phyloP scores from a whole-genome alignment of 2,329 filamentous ascomycete species.

The Trichoderma atroviride region DNA sequence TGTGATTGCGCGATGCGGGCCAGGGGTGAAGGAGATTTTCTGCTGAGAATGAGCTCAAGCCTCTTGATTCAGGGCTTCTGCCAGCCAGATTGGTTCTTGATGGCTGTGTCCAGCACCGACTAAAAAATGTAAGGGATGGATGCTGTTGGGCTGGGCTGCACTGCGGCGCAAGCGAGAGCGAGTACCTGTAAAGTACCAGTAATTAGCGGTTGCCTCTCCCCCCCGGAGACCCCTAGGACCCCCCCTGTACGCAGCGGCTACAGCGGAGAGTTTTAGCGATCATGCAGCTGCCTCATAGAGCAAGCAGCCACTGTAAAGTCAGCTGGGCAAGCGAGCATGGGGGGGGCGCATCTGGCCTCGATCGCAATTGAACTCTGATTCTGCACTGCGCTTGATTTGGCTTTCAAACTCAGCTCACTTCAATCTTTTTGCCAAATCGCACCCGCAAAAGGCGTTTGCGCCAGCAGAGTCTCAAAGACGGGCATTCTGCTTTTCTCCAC shows the following conservation, averaged over 20 bases:
- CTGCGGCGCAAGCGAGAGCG: not conserved
- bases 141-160: not conserved
- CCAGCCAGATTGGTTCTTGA: not conserved
- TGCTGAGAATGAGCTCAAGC: not conserved
- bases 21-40: not conserved
- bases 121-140: not conserved
- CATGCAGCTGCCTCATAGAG: not conserved
- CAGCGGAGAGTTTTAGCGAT: not conserved
- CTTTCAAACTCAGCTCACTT: not conserved
- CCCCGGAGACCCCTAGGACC: not conserved
- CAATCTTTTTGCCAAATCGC: not conserved
- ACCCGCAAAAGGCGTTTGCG: not conserved
- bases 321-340: not conserved
- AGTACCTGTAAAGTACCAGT: not conserved
- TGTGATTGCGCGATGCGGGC: not conserved
- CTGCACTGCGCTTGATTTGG: not conserved
- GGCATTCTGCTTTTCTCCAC: not conserved
- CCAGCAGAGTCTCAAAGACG: no score
- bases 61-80: not conserved
- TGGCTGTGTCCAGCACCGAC: not conserved
- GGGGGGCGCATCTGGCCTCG: not conserved
- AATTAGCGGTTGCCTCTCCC: not conserved
- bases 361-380: not conserved
- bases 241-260: not conserved
- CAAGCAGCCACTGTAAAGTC: slow-evolving; percentile 6